These are phyloP conservation scores for Mitragyna speciosa DNA, from an alignment of 257 asterid species.

Conservation along the genomic window DNA sequence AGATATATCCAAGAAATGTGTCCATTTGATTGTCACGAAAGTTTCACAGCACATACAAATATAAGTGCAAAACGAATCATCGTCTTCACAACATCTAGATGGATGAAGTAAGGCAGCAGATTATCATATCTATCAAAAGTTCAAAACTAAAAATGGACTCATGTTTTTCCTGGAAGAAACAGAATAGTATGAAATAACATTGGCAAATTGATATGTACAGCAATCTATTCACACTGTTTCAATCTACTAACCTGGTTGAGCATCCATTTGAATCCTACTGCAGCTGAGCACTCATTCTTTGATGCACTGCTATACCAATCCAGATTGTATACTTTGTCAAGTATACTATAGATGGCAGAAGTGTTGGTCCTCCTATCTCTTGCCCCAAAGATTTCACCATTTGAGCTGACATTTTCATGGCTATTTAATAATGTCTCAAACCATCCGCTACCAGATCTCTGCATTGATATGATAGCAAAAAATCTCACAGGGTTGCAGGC, in stretches of 20 bases:
- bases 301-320: constrained; percentile 67
- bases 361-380: constrained; percentile 50
- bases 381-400: constrained; percentile 70
- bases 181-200: not conserved
- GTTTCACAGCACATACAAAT: too few species aligned
- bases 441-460: constrained; percentile 96
- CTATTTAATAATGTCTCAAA: constrained; percentile 80
- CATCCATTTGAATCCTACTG: constrained; percentile 96
- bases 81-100: not conserved
- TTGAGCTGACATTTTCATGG: constrained; percentile 73
- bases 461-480: constrained; percentile 75
- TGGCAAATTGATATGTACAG: too few species aligned
- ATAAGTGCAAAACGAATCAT: too few species aligned
- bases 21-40: too few species aligned
- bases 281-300: constrained; percentile 81
- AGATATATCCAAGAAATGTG: too few species aligned
- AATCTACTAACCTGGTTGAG: constrained; percentile 65
- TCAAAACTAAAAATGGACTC: not conserved
- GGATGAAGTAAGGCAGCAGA: not conserved
- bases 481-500: constrained; percentile 70
- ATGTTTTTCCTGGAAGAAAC: not conserved
- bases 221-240: not conserved
- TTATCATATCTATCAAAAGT: not conserved
- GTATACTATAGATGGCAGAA: constrained; percentile 36
- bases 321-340: constrained; percentile 65